These are phyloP conservation scores for Ascochyta clinopodiicola DNA, from an alignment of 2,329 filamentous ascomycete genomes.

Conservation along the genomic window DNA sequence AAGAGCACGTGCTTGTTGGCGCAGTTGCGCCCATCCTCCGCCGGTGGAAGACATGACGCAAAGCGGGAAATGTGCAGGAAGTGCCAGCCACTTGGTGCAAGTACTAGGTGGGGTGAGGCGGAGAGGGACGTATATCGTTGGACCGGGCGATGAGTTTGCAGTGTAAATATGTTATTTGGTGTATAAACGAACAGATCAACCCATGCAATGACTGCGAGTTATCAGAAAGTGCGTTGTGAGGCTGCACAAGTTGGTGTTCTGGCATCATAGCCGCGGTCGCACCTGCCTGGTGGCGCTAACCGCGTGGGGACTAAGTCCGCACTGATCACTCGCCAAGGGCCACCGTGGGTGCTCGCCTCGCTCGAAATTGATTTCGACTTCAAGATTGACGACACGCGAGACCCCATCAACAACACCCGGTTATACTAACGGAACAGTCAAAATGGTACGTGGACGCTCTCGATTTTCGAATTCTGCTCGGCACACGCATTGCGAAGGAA, in stretches of 20 bases:
- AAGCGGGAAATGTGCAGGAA: background rate
- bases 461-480: constrained; percentile 15
- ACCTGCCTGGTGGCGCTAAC: constrained; percentile 11
- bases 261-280: constrained; percentile 29
- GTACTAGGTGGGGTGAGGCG: background rate
- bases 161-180: background rate
- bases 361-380: constrained; percentile 29
- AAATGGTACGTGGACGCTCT: constrained; percentile 46
- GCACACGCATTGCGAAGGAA: constrained; percentile 21
- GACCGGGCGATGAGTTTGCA: background rate
- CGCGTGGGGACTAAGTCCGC: background rate
- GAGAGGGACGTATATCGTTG: background rate
- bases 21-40: constrained; percentile 84
- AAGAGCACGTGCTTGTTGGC: constrained; percentile 86
- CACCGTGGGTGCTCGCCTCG: constrained; percentile 28
- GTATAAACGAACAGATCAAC: background rate
- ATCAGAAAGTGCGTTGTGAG: background rate
- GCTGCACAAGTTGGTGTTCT: constrained; percentile 19
- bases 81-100: background rate
- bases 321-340: constrained; percentile 23
- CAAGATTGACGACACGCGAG: constrained; percentile 48
- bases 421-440: constrained; percentile 47
- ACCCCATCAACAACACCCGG: constrained; percentile 45
- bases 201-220: background rate
- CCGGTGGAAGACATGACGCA: constrained; percentile 49